Percentiles rank a stretch among this genome's conserved stretches.
phyloP scores from a whole-genome alignment of 768 basidiomycete genomes.

The Mycena metata region DNA sequence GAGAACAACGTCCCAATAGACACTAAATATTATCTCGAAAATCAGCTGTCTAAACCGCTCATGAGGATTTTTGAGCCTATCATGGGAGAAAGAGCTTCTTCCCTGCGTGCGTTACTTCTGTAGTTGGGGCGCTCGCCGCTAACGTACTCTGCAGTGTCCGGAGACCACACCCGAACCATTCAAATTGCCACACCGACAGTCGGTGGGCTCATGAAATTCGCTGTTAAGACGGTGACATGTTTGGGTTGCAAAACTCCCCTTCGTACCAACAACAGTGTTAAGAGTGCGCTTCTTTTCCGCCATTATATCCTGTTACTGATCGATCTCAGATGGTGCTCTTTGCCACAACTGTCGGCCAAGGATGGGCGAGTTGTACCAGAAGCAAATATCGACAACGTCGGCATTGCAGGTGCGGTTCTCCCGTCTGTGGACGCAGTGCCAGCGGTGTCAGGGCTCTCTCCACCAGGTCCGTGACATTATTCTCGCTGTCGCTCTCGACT shows the following conservation, averaged over 20 bases:
- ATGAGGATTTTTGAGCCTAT: slow-evolving; percentile 99
- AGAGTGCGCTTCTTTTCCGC: slow-evolving; percentile 59
- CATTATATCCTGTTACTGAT: not conserved
- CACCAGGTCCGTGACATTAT: slow-evolving; percentile 74
- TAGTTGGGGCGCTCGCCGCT: slow-evolving; percentile 27
- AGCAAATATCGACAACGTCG: slow-evolving; percentile 83
- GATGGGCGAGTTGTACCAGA: slow-evolving; percentile 92
- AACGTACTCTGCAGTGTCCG: slow-evolving; percentile 75
- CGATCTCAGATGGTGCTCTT: slow-evolving; percentile 82
- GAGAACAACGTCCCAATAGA: slow-evolving; percentile 99
- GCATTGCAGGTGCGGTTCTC: slow-evolving; percentile 92
- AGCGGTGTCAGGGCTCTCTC: slow-evolving; percentile 97
- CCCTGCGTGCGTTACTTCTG: slow-evolving; percentile 70
- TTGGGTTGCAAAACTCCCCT: slow-evolving; percentile 95
- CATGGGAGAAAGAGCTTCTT: slow-evolving; percentile 90
- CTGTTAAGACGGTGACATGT: slow-evolving; percentile 95
- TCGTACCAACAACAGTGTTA: slow-evolving; percentile 78
- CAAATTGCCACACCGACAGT: slow-evolving; percentile 97
- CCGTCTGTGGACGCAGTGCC: slow-evolving; percentile 98
- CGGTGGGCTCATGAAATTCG: slow-evolving; percentile 98
- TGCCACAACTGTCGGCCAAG: slow-evolving; percentile 93
- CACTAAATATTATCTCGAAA: slow-evolving; percentile 97
- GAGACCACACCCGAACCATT: slow-evolving; percentile 95
- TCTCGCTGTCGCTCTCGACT: not conserved
- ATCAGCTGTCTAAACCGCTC: slow-evolving; percentile 96